These are phyloP conservation scores for Saturnispora ahearnii DNA, from an alignment of 805 yeast species.

Conservation along the genomic window DNA sequence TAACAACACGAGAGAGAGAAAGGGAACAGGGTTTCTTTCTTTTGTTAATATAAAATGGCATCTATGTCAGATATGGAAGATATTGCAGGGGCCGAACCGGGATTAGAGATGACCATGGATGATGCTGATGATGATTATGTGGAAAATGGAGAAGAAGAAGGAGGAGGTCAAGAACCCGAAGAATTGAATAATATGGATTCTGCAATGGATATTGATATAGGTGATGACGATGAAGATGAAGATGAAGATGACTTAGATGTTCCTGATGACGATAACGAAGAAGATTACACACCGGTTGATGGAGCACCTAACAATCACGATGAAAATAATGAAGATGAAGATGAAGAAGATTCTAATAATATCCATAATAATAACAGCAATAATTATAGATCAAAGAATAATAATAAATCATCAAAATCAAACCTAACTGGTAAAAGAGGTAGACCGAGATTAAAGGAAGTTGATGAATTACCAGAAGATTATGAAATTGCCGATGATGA, in stretches of 20 bases:
- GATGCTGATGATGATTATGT: background rate
- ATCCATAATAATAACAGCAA: background rate
- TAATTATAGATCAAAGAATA: background rate
- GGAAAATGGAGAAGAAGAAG: background rate
- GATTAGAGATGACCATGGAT: background rate
- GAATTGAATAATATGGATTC: conserved; percentile 9
- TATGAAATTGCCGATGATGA: conserved; percentile 63
- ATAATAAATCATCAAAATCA: background rate
- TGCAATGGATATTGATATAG: conserved; percentile 9
- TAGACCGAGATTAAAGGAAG: conserved; percentile 9
- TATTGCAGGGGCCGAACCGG: background rate
- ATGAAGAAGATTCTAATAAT: background rate
- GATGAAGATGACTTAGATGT: conserved; percentile 19
- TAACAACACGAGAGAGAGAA: background rate
- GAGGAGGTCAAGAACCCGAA: background rate
- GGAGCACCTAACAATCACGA: conserved; percentile 15
- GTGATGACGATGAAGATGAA: conserved; percentile 15
- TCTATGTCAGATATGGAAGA: background rate
- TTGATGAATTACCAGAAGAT: conserved; percentile 8
- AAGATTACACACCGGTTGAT: conserved; percentile 19
- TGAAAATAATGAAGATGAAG: background rate
- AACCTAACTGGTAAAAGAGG: conserved; percentile 15
- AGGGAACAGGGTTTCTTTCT: background rate
- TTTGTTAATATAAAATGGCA: background rate
- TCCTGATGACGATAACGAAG: conserved; percentile 14